phyloP scores from a whole-genome alignment of 306 rosid species.

The Abrus precatorius region DNA sequence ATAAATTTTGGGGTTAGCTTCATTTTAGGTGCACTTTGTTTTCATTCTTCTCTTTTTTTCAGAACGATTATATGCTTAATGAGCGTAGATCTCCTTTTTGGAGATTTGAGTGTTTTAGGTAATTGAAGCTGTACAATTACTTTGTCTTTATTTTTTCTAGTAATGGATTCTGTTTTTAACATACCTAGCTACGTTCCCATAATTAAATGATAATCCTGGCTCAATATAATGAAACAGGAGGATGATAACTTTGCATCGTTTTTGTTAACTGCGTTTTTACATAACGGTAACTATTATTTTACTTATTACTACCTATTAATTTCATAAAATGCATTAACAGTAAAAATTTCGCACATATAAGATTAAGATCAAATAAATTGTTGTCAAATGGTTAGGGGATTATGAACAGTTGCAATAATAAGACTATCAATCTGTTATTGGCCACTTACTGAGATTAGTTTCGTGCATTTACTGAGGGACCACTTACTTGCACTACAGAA shows the following conservation, averaged over 20 bases:
- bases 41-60: not conserved
- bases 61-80: constrained; percentile 24
- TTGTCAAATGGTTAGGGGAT: too few relatives aligned
- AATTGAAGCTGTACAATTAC: constrained; percentile 52
- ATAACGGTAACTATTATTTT: not conserved
- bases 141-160: constrained; percentile 21
- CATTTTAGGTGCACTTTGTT: constrained; percentile 45
- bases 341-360: too few relatives aligned
- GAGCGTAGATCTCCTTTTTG: constrained; percentile 45
- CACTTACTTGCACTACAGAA: too few relatives aligned
- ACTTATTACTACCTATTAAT: not conserved
- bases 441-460: too few relatives aligned
- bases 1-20: constrained; percentile 55
- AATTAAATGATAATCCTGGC: not conserved
- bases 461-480: too few relatives aligned
- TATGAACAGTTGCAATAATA: too few relatives aligned
- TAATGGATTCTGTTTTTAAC: constrained; percentile 43
- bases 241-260: not conserved
- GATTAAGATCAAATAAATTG: too few relatives aligned
- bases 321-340: too few relatives aligned
- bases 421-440: too few relatives aligned
- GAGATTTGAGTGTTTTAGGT: constrained; percentile 45
- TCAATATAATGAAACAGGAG: not conserved
- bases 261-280: too few relatives aligned
- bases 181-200: not conserved